A percentile compares a stretch with the other conserved stretches of the same genome.
Evolutionary conservation across 345 rosid species (phyloP).

Genomic region (Jatropha curcas): DNA sequence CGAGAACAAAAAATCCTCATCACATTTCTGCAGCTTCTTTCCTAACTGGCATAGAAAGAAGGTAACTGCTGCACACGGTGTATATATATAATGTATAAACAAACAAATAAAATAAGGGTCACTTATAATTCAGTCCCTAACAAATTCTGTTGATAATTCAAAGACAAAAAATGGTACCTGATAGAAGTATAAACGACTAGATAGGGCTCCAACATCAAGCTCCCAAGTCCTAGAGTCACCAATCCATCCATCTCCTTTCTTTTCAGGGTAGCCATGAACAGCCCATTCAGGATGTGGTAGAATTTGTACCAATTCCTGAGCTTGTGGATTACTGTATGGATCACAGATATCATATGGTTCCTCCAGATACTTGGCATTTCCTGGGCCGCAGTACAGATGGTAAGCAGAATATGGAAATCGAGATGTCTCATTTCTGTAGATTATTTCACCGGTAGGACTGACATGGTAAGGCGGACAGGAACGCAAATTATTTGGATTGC

Average conservation of each 20-base stretch:
- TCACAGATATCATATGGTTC: conserved; percentile 29
- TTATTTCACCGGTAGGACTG: conserved; percentile 16
- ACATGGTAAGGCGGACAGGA: conserved; percentile 35
- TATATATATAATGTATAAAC: too few species aligned
- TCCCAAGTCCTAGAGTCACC: conserved; percentile 29
- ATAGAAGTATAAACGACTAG: conserved; percentile 29
- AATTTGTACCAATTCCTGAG: conserved; percentile 29
- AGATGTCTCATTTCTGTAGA: conserved; percentile 24
- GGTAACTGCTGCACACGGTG: too few species aligned
- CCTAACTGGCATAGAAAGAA: too few species aligned
- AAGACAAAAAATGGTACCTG: conserved; percentile 15
- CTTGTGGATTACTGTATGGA: conserved; percentile 34
- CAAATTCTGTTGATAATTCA: neutral
- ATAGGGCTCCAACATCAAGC: conserved; percentile 27
- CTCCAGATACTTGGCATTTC: conserved; percentile 26
- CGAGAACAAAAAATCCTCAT: too few species aligned
- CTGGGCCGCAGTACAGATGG: conserved; percentile 29
- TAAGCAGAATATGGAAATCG: conserved; percentile 30
- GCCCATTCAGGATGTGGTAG: conserved; percentile 31
- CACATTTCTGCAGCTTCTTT: too few species aligned
- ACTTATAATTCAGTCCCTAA: neutral
- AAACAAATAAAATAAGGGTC: neutral
- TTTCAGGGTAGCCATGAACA: conserved; percentile 31
- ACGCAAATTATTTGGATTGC: conserved; percentile 25
- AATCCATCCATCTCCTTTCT: conserved; percentile 32